Evolutionary conservation across 768 basidiomycete species (phyloP).

Genomic region (Guyanaporus albipodus): DNA sequence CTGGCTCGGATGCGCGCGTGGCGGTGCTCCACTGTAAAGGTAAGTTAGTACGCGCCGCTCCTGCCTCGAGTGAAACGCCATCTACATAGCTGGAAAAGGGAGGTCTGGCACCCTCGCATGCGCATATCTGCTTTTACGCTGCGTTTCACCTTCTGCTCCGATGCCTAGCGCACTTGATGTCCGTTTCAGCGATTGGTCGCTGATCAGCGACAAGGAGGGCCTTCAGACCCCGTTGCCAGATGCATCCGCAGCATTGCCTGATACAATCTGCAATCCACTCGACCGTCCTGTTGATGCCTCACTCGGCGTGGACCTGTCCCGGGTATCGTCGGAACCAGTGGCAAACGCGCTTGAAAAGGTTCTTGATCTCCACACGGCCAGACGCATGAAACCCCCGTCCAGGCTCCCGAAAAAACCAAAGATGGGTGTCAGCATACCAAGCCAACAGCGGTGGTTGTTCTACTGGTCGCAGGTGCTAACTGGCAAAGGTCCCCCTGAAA

Average conservation of each 20-base stretch:
- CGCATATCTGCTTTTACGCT: slow-evolving; percentile 66
- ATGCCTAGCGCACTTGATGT: slow-evolving; percentile 10
- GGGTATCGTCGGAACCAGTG: slow-evolving; percentile 15
- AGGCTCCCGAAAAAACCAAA: slow-evolving; percentile 30
- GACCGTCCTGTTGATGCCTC: neutral
- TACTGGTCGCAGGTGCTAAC: slow-evolving; percentile 73
- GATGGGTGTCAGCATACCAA: slow-evolving; percentile 77
- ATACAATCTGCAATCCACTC: neutral
- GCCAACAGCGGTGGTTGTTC: slow-evolving; percentile 72
- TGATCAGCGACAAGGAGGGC: slow-evolving; percentile 21
- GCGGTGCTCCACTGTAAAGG: slow-evolving; percentile 89
- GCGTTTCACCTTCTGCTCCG: slow-evolving; percentile 43
- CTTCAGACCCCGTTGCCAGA: slow-evolving; percentile 9
- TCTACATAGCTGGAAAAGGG: slow-evolving; percentile 65
- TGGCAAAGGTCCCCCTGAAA: slow-evolving; percentile 43
- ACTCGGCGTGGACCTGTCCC: slow-evolving; percentile 6
- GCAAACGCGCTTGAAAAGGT: slow-evolving; percentile 48
- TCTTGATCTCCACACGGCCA: slow-evolving; percentile 64
- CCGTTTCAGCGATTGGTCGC: slow-evolving; percentile 15
- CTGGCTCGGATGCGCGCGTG: slow-evolving; percentile 59
- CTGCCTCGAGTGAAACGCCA: slow-evolving; percentile 2
- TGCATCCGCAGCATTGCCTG: neutral
- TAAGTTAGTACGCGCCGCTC: slow-evolving; percentile 18
- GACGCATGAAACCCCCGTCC: slow-evolving; percentile 53
- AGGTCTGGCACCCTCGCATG: slow-evolving; percentile 85